Evolutionary conservation across 2,329 filamentous ascomycete species (phyloP), one percentile per base, ranked within the genome.

Genomic region (Anthostomella pinea): DNA sequence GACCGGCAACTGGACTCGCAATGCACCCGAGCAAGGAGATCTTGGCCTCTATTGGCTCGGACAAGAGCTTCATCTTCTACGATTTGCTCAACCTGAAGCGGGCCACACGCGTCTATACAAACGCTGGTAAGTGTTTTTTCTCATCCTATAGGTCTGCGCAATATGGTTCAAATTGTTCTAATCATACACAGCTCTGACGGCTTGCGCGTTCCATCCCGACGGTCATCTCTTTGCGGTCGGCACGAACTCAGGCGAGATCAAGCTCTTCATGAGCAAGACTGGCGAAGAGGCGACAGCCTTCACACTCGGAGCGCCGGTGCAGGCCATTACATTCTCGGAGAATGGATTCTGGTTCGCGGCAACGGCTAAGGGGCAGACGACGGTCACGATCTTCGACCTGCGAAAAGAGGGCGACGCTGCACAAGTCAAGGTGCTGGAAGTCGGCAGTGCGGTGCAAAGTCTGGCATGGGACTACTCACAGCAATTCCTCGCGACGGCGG

Each of bases 301-400:
- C 62, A 69, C 66, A 14, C 66, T 84, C 1, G 78, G 75, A 6
- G 79, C 81, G 1, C 81, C 89, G 0, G 75, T 96, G 3, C 79
- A 86, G 52, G 78, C 81, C 8, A 68, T 98, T 25, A 74, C 77
- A 40, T 98, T 98, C 66, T 96, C 90, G 0, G 93, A 98, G 63
- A 98, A 98, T 53, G 93, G 93, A 16, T 95, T 87, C 54, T 97
- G 90, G 87, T 82, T 98, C 47, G 91, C 91, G 2, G 85, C 88
- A 5, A 83, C 83, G 6, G 81, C 84, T 40, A 82, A 88, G 62
- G 82, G 81, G 19, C 86, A 89, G 48, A 85, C 81, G 15, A 83
- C 74, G 16, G 83, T 95, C 23, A 86, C 86, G 8, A 80, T 97
- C 36, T 97, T 94, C 72, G 91, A 97, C 63, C 73, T 98, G 43